Evolutionary conservation across 257 asterid species (phyloP).

Genomic region (Perilla frutescens): DNA sequence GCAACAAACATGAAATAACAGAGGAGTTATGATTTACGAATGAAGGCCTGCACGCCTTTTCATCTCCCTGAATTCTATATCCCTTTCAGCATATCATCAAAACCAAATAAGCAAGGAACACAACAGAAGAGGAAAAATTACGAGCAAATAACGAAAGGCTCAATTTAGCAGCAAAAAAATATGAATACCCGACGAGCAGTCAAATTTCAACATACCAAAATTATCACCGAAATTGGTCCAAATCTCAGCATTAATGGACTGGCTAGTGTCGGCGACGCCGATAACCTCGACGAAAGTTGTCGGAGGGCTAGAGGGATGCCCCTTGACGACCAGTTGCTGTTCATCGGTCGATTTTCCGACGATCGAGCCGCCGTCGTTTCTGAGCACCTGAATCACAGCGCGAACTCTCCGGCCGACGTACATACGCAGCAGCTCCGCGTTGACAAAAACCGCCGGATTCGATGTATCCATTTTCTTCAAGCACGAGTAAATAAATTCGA

Average conservation of each 20-base stretch:
- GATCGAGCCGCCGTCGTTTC: conserved; percentile 76
- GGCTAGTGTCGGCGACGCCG: conserved; percentile 78
- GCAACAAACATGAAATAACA: no score
- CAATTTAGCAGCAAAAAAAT: conserved; percentile 4
- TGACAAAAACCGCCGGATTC: conserved; percentile 83
- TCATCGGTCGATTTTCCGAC: conserved; percentile 84
- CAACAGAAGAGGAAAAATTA: background rate
- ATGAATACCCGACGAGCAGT: no score
- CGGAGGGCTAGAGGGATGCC: conserved; percentile 66
- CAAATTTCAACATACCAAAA: conserved; percentile 52
- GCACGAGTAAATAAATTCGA: background rate
- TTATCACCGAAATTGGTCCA: conserved; percentile 88
- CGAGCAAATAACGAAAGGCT: background rate
- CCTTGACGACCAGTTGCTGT: conserved; percentile 74
- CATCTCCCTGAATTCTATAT: no score
- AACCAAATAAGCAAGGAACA: background rate
- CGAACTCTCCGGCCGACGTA: conserved; percentile 78
- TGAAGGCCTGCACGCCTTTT: no score
- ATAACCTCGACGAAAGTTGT: conserved; percentile 83
- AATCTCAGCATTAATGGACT: conserved; percentile 73
- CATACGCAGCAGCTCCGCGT: conserved; percentile 72
- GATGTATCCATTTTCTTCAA: conserved; percentile 72
- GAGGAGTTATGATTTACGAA: no score
- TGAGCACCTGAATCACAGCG: conserved; percentile 79
- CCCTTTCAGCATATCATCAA: background rate